A percentile compares a stretch with the other conserved stretches of the same genome.
phyloP scores from a whole-genome alignment of 2,329 filamentous ascomycete genomes.

The Botryotinia convoluta region DNA sequence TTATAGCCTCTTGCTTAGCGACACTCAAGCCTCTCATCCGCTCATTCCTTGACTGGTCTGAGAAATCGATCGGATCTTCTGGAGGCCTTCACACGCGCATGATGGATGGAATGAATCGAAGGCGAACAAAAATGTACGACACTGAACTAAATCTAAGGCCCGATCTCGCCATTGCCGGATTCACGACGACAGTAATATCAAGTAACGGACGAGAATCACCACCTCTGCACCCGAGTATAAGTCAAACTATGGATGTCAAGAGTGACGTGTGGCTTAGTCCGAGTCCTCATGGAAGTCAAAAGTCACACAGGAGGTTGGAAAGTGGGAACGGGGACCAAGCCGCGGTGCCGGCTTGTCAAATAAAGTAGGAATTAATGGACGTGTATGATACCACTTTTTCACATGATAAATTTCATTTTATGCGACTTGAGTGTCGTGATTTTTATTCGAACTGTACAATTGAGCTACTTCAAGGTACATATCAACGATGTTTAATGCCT shows the following conservation, averaged over 20 bases:
- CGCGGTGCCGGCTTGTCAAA: not conserved
- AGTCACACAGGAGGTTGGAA: not conserved
- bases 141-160: not conserved
- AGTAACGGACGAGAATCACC: constrained; percentile 16
- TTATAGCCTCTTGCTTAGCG: constrained; percentile 29
- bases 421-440: not conserved
- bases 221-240: not conserved
- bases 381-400: not conserved
- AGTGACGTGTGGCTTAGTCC: not conserved
- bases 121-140: not conserved
- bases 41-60: constrained; percentile 25
- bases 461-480: not conserved
- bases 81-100: constrained; percentile 2
- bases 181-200: constrained; percentile 16
- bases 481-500: not conserved
- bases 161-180: constrained; percentile 15
- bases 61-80: not conserved
- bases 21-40: constrained; percentile 33
- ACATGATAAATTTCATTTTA: not conserved
- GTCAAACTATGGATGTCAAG: not conserved
- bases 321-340: not conserved
- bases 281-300: not conserved
- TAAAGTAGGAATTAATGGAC: not conserved
- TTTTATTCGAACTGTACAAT: not conserved
- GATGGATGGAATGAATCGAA: not conserved